Evolutionary conservation across 2,329 filamentous ascomycete species (phyloP).

Genomic region (Chrysoporthe puriensis): DNA sequence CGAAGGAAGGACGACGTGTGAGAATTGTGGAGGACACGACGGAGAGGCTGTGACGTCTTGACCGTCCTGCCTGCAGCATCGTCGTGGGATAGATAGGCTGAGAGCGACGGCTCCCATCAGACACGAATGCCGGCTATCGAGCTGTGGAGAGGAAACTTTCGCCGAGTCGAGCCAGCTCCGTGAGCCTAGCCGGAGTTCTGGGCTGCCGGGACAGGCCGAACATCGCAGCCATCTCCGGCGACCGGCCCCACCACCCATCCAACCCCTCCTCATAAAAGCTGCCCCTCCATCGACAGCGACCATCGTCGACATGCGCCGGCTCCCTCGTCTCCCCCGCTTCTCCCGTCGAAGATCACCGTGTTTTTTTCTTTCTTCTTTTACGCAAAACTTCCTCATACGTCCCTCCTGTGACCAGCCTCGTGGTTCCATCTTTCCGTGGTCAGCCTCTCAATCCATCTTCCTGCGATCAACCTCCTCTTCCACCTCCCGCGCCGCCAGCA

Average conservation of each 20-base stretch:
- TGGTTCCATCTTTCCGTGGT: no score
- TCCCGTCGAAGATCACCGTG: no score
- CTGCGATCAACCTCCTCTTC: neutral
- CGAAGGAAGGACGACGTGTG: no score
- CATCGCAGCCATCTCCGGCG: neutral
- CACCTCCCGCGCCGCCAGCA: slow-evolving; percentile 35
- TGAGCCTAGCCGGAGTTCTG: neutral
- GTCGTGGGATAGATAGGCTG: no score
- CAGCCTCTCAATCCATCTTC: neutral
- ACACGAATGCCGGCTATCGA: no score
- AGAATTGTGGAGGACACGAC: no score
- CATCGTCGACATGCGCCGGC: no score
- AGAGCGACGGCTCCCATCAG: no score
- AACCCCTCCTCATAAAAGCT: neutral
- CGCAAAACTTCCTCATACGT: neutral
- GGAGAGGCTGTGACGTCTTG: no score
- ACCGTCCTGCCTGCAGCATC: no score
- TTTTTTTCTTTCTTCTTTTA: neutral
- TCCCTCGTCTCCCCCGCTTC: neutral
- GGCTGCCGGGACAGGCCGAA: neutral
- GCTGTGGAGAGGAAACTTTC: neutral
- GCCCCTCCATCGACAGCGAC: neutral
- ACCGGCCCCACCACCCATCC: neutral
- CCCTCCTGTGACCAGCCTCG: neutral
- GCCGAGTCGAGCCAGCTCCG: neutral